These are phyloP conservation scores for Coelastrella sp. DNA, from an alignment of 139 green algal species.

Conservation along the genomic window DNA sequence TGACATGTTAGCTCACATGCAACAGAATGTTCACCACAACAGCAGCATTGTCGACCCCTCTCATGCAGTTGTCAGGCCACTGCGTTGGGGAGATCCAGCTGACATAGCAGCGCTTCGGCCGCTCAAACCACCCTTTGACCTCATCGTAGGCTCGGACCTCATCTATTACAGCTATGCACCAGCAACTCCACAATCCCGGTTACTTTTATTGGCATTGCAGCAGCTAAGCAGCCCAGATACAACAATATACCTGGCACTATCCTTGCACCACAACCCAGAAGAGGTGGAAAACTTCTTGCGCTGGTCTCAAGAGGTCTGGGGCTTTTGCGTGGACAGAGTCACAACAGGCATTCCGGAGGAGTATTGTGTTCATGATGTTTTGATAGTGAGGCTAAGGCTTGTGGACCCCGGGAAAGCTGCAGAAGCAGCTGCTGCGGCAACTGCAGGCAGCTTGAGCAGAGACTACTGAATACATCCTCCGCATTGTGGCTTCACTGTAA, in stretches of 20 bases:
- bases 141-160: conserved; percentile 43
- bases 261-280: conserved; percentile 66
- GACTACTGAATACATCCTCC: not conserved
- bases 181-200: conserved; percentile 61
- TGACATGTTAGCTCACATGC: conserved; percentile 28
- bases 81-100: conserved; percentile 34
- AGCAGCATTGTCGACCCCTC: not conserved
- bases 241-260: conserved; percentile 58
- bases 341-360: conserved; percentile 32
- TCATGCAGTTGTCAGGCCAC: not conserved
- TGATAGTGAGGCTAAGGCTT: conserved; percentile 48
- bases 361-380: conserved; percentile 51
- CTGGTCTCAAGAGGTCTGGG: conserved; percentile 28
- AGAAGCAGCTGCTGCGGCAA: not conserved
- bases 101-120: conserved; percentile 29
- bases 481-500: too few relatives aligned
- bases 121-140: conserved; percentile 23
- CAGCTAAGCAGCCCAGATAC: conserved; percentile 46
- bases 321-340: conserved; percentile 45
- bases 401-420: not conserved
- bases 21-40: conserved; percentile 43
- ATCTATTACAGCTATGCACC: conserved; percentile 47
- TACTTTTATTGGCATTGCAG: conserved; percentile 62
- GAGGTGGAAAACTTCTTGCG: conserved; percentile 57
- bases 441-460: not conserved